A percentile compares a stretch with the other conserved stretches of the same genome.
Evolutionary conservation across 352 stramenopile species (phyloP).

Genomic region (Phytopythium mirpurense): DNA sequence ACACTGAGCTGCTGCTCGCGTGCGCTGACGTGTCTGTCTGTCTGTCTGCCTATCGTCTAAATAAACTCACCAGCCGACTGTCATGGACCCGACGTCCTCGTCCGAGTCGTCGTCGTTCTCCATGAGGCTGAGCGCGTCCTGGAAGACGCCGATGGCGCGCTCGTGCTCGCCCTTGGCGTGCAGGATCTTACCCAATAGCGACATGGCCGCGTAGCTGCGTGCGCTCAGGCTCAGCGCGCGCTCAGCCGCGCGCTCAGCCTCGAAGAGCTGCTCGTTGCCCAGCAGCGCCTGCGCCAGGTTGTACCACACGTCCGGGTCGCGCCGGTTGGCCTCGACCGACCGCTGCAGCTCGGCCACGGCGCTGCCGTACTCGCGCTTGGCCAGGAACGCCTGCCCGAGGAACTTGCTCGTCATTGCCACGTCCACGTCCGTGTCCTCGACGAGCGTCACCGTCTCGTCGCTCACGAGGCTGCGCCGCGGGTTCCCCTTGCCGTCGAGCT

Average conservation of each 20-base stretch:
- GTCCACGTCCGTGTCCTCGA: conserved; percentile 53
- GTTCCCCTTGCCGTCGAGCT: conserved; percentile 13
- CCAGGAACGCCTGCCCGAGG: conserved; percentile 59
- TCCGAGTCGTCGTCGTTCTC: conserved; percentile 62
- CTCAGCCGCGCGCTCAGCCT: conserved; percentile 63
- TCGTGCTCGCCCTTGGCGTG: conserved; percentile 77
- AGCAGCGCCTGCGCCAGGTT: conserved; percentile 66
- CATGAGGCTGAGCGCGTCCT: conserved; percentile 67
- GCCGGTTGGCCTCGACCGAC: conserved; percentile 56
- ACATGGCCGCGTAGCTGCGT: conserved; percentile 63
- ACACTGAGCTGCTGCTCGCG: not conserved
- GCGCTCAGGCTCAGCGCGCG: conserved; percentile 42
- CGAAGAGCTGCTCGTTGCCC: conserved; percentile 41
- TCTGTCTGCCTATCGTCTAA: conserved; percentile 3
- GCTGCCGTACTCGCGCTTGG: conserved; percentile 52
- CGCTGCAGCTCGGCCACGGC: conserved; percentile 69
- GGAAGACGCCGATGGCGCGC: conserved; percentile 69
- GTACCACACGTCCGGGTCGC: conserved; percentile 72
- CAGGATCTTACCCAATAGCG: conserved; percentile 79
- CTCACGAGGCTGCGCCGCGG: conserved; percentile 14
- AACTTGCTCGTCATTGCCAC: conserved; percentile 69
- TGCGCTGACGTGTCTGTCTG: not conserved
- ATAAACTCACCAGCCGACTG: conserved; percentile 59
- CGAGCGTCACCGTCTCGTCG: conserved; percentile 24
- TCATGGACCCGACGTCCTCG: conserved; percentile 74